A percentile compares a stretch with the other conserved stretches of the same genome.
These are phyloP conservation scores for Alternaria tenuissima DNA, from an alignment of 2,329 filamentous ascomycete species.

Conservation along the genomic window DNA sequence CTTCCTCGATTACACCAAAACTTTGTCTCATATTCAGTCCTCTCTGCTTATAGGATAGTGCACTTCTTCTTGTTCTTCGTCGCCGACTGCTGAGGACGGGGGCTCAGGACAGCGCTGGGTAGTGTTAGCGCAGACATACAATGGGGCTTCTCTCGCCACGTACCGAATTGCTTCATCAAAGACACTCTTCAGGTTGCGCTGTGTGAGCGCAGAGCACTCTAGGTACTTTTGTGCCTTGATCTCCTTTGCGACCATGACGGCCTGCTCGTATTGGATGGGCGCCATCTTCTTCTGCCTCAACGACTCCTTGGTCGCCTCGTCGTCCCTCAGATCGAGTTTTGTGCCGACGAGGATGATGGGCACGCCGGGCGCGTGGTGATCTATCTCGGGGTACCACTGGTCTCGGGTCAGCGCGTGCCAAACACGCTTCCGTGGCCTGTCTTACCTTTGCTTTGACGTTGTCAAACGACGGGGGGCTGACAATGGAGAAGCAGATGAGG, in stretches of 20 bases:
- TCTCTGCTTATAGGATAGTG: constrained; percentile 36
- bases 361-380: constrained; percentile 93
- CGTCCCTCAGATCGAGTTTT: constrained; percentile 94
- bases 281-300: constrained; percentile 94
- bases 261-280: constrained; percentile 94
- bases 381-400: constrained; percentile 97
- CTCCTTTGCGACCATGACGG: constrained; percentile 86
- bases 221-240: constrained; percentile 97
- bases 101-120: constrained; percentile 52
- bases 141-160: constrained; percentile 43
- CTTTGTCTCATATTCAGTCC: not conserved
- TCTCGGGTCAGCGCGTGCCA: constrained; percentile 26
- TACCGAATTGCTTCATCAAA: constrained; percentile 99
- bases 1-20: constrained; percentile 34
- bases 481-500: constrained; percentile 97
- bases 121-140: constrained; percentile 25
- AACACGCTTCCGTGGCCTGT: not conserved
- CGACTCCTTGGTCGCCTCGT: constrained; percentile 80
- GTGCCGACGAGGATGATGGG: constrained; percentile 97
- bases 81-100: constrained; percentile 42
- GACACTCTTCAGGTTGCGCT: constrained; percentile 96
- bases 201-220: constrained; percentile 95
- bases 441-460: constrained; percentile 98
- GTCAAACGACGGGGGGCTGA: constrained; percentile 96
- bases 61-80: constrained; percentile 41